phyloP scores from a whole-genome alignment of 2,329 filamentous ascomycete genomes.

The Rutstroemia sp. region DNA sequence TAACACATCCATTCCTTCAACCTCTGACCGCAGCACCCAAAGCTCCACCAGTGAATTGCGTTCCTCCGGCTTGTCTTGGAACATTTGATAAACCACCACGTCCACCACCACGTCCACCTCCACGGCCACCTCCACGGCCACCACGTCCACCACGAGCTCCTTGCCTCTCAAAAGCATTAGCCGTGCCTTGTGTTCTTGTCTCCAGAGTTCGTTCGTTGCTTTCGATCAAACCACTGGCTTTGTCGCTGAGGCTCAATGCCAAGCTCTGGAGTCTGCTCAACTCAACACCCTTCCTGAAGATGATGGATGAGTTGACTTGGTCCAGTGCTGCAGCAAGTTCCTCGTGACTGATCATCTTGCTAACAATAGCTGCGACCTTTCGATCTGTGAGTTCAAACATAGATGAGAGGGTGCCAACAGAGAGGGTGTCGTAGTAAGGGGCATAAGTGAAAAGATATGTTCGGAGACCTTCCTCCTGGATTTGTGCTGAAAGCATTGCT shows the following conservation, averaged over 20 bases:
- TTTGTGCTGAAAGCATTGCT: conserved; percentile 93
- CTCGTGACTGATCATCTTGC: conserved; percentile 99
- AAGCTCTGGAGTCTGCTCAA: conserved; percentile 92
- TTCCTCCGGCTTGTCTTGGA: conserved; percentile 63
- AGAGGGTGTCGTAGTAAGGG: conserved; percentile 96
- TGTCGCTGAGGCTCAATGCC: conserved; percentile 89
- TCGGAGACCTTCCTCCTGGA: conserved; percentile 95
- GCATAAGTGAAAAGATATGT: conserved; percentile 99
- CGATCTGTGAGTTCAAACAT: conserved; percentile 94
- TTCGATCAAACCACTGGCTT: conserved; percentile 93
- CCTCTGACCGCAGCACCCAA: conserved; percentile 61
- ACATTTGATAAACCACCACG: conserved; percentile 51
- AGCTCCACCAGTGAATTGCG: conserved; percentile 76
- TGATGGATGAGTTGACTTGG: conserved; percentile 93
- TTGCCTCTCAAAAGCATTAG: conserved; percentile 91
- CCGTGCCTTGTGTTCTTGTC: conserved; percentile 91
- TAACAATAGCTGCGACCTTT: conserved; percentile 92
- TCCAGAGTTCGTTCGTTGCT: conserved; percentile 95
- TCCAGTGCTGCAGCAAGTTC: conserved; percentile 93
- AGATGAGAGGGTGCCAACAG: conserved; percentile 71
- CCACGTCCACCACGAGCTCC: conserved; percentile 67
- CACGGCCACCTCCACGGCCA: conserved; percentile 56
- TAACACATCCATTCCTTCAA: conserved; percentile 32
- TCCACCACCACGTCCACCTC: conserved; percentile 47
- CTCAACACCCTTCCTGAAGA: conserved; percentile 99